A percentile compares a stretch with the other conserved stretches of the same genome.
Conservation (phyloP, 805 yeast species). For the Geotrichum ghanense region DNA sequence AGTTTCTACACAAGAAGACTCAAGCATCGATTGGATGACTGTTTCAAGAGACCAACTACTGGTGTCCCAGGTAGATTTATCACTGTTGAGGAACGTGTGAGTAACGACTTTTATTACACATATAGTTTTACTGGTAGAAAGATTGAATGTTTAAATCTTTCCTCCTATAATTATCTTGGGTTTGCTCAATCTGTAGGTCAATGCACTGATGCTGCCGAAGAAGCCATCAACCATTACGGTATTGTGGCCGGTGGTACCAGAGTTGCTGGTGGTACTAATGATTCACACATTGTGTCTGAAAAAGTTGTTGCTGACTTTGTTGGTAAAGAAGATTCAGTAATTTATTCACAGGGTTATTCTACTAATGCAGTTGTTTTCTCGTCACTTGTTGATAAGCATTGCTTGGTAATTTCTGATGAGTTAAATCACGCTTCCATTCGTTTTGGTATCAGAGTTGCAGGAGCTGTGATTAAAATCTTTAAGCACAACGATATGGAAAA, state of each 20-base stretch:
- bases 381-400: constrained; percentile 72
- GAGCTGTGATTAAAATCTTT: constrained; percentile 85
- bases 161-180: constrained; percentile 90
- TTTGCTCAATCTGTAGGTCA: constrained; percentile 91
- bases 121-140: constrained; percentile 69
- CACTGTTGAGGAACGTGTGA: constrained; percentile 64
- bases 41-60: constrained; percentile 90
- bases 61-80: constrained; percentile 96
- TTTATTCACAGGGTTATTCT: constrained; percentile 92
- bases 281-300: constrained; percentile 67
- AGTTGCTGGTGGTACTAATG: constrained; percentile 60
- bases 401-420: constrained; percentile 87
- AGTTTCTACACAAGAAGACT: constrained; percentile 86
- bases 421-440: constrained; percentile 93
- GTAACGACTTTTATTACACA: constrained; percentile 51
- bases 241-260: constrained; percentile 72
- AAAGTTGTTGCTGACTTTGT: constrained; percentile 68
- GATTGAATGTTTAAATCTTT: constrained; percentile 69
- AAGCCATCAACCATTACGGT: constrained; percentile 57
- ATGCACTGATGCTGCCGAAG: constrained; percentile 72
- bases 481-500: constrained; percentile 82
- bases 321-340: constrained; percentile 79
- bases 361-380: constrained; percentile 86
- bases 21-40: constrained; percentile 83
- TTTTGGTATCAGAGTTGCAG: constrained; percentile 85